Base-by-base conservation (phyloP, 345 rosid genomes). In the Punica granatum region DNA sequence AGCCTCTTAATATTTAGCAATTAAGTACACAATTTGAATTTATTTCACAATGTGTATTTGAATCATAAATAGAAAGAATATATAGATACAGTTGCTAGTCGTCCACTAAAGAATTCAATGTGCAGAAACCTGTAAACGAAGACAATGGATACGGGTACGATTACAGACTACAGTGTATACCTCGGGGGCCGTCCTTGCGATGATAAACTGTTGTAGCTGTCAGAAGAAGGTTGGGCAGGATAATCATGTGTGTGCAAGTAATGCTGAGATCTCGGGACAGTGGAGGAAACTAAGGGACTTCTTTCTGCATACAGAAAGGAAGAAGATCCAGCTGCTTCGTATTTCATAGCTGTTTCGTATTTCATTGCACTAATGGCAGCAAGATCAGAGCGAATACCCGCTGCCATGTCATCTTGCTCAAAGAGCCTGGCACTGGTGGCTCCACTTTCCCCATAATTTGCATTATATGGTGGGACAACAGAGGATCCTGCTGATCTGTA, bases 291-390 rank as follows among this genome's bases (percentile, higher is more conserved):
- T 19, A 6, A 18, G 54, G 54, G 26, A 49, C 25, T 49, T 4
- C 11, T 9, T 1, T 19, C 54, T 3, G 54, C 54, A n/a, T 49
- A 49, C 19, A 8, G 1, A 19, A 18, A 19, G 8, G 54, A 49
- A 49, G 54, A 61, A 61, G 42, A 32, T 32, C 65, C 65, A 32
- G 41, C 35, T 30, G 30, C 16, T 34, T 15, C 10, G 26, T 61
- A 18, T 61, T 23, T 34, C 41, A 37, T 37, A 37, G n/a, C 35
- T 30, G 30, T 13, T 34, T 15, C 10, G 26, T 61, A 18, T 61
- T 23, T 34, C 65, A 34, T 61, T 9, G 41, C 42, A 15, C 42
- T 61, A n/a, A 33, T 61, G 30, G 65, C 65, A 35, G 65, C 37
- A 16, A 23, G 41, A 61, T 61, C 32, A 32, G 65, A 61, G 25